Conservation (phyloP, 345 rosid genomes). For the Boechera divaricarpa region DNA sequence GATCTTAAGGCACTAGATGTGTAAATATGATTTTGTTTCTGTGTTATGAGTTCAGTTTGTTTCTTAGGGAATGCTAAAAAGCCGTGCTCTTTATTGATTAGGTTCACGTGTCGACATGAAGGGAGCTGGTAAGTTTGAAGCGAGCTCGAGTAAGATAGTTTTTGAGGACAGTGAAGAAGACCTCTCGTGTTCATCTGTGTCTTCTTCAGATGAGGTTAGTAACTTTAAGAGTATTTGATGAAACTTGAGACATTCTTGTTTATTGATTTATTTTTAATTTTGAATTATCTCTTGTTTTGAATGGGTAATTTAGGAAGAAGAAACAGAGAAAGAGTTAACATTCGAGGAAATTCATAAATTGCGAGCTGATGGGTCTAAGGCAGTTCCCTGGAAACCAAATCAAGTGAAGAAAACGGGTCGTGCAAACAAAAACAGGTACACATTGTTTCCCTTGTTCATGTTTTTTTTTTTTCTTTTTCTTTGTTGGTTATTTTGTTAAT, state of each 20-base stretch:
- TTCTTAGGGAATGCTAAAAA: conserved; percentile 10
- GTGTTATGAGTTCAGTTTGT: not conserved
- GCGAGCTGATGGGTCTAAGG: conserved; percentile 71
- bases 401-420: conserved; percentile 57
- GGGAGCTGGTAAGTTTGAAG: conserved; percentile 37
- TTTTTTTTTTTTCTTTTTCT: not conserved
- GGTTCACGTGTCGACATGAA: conserved; percentile 28
- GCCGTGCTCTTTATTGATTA: not conserved
- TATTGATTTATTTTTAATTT: not conserved
- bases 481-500: conserved; percentile 15
- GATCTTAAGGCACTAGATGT: not conserved
- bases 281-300: not conserved
- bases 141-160: conserved; percentile 39
- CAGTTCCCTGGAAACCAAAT: conserved; percentile 43
- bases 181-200: conserved; percentile 22
- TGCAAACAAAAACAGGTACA: conserved; percentile 76
- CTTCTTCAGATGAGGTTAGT: conserved; percentile 47
- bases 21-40: not conserved
- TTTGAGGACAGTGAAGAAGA: conserved; percentile 44
- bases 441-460: conserved; percentile 7
- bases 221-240: not conserved
- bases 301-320: conserved; percentile 56
- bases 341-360: conserved; percentile 82
- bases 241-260: not conserved
- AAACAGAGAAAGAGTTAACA: conserved; percentile 68